Percentiles rank a stretch among this genome's conserved stretches.
Evolutionary conservation across 306 rosid genomes (phyloP).

Genomic region (Acacia confusa): DNA sequence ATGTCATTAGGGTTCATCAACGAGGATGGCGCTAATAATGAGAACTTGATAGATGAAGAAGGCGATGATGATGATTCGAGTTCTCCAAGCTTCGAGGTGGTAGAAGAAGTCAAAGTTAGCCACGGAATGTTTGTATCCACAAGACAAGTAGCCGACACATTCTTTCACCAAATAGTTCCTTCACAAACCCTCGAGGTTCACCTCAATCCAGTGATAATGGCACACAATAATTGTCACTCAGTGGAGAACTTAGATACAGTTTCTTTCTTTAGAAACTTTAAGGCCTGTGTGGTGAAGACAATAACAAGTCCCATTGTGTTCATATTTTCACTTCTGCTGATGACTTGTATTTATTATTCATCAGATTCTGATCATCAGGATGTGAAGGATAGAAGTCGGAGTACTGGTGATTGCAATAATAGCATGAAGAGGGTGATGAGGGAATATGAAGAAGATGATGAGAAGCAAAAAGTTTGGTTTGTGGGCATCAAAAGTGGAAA

Average conservation of each 20-base stretch:
- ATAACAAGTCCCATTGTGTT: conserved; percentile 42
- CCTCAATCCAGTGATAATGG: conserved; percentile 49
- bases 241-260: conserved; percentile 32
- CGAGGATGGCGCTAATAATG: conserved; percentile 44
- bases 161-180: conserved; percentile 81
- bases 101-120: conserved; percentile 72
- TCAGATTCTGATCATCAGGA: background rate
- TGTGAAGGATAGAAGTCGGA: conserved; percentile 21
- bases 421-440: conserved; percentile 36
- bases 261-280: conserved; percentile 32
- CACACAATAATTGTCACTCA: conserved; percentile 15
- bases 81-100: conserved; percentile 74
- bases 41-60: conserved; percentile 50
- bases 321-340: conserved; percentile 46
- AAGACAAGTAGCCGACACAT: conserved; percentile 78
- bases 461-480: conserved; percentile 36
- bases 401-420: background rate
- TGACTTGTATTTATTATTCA: conserved; percentile 33
- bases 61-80: conserved; percentile 46
- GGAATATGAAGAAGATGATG: conserved; percentile 11
- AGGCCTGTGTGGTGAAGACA: conserved; percentile 32
- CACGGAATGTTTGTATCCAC: conserved; percentile 87
- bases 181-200: conserved; percentile 79
- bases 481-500: conserved; percentile 49
- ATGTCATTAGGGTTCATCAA: conserved; percentile 74